Evolutionary conservation across 2,329 filamentous ascomycete species (phyloP), one percentile per base, ranked within the genome.

Genomic region (Apiospora malaysiana): DNA sequence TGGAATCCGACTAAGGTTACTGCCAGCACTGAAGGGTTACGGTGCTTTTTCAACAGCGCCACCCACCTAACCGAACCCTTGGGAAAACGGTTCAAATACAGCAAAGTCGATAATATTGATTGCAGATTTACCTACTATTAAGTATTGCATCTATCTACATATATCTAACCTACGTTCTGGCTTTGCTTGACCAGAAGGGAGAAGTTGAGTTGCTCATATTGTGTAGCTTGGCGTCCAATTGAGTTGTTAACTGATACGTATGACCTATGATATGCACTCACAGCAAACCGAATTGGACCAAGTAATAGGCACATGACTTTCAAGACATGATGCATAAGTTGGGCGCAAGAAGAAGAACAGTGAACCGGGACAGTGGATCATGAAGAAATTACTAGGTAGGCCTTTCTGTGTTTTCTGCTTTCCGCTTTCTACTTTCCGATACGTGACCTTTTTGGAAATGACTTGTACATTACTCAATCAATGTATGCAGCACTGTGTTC

Each of bases 331-430:
- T 59, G 27, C 51, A 59, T 59, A 12, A 7, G 27, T 32, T 32
- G 18, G 37, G n/a, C 56, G 56, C 37, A 63, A 40, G 27, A 63
- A 40, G 49, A 40, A 63, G 27, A 63, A 63, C 32, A 63, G 32
- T 40, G 56, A 63, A 40, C 56, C 56, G 56, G 56, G 56, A 63
- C 56, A 12, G 56, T 63, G 56, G 56, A 63, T 63, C 56, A 40
- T n/a, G 56, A 40, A 63, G 56, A 63, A 40, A 63, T 63, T 63
- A 40, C 2, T 2, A 12, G 56, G 56, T 63, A 40, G 27, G 32
- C 6, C 27, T 56, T 27, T 56, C n/a, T 56, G 3, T 49, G 21
- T 49, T 4, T n/a, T 21, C 21, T 59, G 10, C 32, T 32, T 32
- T 32, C 32, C 32, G n/a, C n/a, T 56, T 25, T 32, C 16, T 27